These are phyloP conservation scores for Vitis hybrid DNA, from an alignment of 177 flowering plant species.

Conservation along the genomic window DNA sequence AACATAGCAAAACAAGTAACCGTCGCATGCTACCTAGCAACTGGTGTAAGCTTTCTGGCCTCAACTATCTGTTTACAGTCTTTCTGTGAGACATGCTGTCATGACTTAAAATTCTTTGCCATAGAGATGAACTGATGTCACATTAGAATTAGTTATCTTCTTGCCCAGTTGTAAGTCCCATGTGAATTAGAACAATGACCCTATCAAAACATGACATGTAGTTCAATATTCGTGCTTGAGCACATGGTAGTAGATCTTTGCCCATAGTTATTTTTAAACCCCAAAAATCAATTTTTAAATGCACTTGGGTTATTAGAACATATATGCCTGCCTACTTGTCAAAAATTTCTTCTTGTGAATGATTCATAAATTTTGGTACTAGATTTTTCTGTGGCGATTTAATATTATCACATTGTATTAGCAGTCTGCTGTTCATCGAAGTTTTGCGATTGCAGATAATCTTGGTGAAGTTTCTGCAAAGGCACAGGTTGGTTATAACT, in stretches of 20 bases:
- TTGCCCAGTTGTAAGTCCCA: background rate
- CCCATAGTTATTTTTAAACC: background rate
- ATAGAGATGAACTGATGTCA: background rate
- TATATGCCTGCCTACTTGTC: background rate
- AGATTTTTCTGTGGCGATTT: constrained; percentile 9
- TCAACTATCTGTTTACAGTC: background rate
- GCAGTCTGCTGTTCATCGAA: constrained; percentile 88
- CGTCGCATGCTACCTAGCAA: constrained; percentile 78
- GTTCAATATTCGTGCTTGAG: too few relatives aligned
- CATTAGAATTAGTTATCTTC: too few relatives aligned
- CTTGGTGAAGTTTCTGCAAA: constrained; percentile 97
- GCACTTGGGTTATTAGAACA: background rate
- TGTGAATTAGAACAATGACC: too few relatives aligned
- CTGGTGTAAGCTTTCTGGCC: constrained; percentile 57
- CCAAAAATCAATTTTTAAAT: background rate
- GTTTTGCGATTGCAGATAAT: constrained; percentile 90
- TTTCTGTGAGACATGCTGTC: constrained; percentile 2
- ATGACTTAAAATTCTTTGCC: background rate
- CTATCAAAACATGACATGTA: too few relatives aligned
- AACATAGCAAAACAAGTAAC: constrained; percentile 92
- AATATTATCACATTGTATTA: constrained; percentile 13
- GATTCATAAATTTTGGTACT: background rate
- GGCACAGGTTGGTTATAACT: constrained; percentile 58
- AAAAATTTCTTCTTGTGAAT: background rate
- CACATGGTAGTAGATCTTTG: too few relatives aligned